These are phyloP conservation scores for Mucor piriformis DNA, from an alignment of 371 early-diverging fungal species.

Conservation along the genomic window DNA sequence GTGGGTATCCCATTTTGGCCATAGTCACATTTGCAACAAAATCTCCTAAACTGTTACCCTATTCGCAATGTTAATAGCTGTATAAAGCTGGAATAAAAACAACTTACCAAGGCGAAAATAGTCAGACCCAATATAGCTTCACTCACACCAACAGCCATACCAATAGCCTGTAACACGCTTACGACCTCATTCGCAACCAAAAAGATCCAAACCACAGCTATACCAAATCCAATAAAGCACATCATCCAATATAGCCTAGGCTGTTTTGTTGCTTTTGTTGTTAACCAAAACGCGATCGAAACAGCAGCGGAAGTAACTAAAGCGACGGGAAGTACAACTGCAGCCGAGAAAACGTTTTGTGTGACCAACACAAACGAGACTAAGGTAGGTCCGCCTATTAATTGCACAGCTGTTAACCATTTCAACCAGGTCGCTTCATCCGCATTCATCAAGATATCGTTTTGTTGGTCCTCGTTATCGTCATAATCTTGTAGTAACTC, in stretches of 20 bases:
- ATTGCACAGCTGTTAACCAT: constrained; percentile 53
- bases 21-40: constrained; percentile 84
- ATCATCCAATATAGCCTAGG: constrained; percentile 53
- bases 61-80: not conserved
- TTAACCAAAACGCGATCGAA: constrained; percentile 28
- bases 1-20: constrained; percentile 80
- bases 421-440: constrained; percentile 35
- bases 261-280: constrained; percentile 30
- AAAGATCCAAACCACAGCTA: constrained; percentile 80
- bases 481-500: constrained; percentile 33
- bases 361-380: constrained; percentile 37
- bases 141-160: constrained; percentile 73
- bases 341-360: constrained; percentile 20
- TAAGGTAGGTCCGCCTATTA: constrained; percentile 44
- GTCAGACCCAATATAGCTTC: constrained; percentile 85
- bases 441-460: constrained; percentile 3
- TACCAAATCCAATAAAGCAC: constrained; percentile 70
- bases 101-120: constrained; percentile 77
- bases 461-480: constrained; percentile 20
- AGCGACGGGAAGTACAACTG: constrained; percentile 32
- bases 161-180: constrained; percentile 76
- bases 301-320: constrained; percentile 22
- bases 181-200: constrained; percentile 86
- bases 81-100: not conserved
- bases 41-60: constrained; percentile 88